Conservation (phyloP, 2,329 filamentous ascomycete genomes). For the Raffaelea ambrosiae region DNA sequence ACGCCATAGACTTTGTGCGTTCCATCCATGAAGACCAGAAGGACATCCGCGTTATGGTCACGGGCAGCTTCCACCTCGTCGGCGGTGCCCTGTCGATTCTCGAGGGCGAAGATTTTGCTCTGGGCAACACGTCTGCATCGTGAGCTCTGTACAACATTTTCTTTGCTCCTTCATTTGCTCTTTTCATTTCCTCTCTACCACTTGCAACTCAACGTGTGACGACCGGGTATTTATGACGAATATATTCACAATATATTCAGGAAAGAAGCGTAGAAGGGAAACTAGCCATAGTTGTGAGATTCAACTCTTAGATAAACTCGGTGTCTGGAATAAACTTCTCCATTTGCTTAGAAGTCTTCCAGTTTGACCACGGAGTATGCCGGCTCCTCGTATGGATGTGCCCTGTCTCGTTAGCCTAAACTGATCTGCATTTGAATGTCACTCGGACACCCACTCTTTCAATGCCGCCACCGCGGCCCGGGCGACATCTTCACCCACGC, state of each 20-base stretch:
- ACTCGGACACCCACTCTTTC: constrained; percentile 53
- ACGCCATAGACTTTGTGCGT: constrained; percentile 36
- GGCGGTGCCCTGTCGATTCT: constrained; percentile 27
- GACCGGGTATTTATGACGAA: too few species aligned
- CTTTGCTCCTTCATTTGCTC: neutral
- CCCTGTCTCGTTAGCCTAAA: too few species aligned
- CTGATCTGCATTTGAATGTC: too few species aligned
- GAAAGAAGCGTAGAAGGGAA: too few species aligned
- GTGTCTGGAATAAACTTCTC: too few species aligned
- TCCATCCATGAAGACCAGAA: constrained; percentile 3
- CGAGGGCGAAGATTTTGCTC: constrained; percentile 10
- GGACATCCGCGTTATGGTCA: constrained; percentile 26
- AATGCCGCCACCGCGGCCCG: constrained; percentile 52
- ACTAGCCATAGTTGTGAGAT: too few species aligned
- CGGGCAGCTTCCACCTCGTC: constrained; percentile 39
- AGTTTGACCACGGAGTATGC: constrained; percentile 39
- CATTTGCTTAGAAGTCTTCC: constrained; percentile 35
- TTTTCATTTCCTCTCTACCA: neutral
- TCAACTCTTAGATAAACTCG: too few species aligned
- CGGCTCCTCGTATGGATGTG: constrained; percentile 45
- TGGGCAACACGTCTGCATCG: constrained; percentile 1
- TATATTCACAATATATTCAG: too few species aligned
- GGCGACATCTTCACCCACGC: constrained; percentile 48
- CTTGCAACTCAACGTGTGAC: too few species aligned
- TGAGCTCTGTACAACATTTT: neutral